phyloP scores from a whole-genome alignment of 495 filamentous ascomycete genomes.

The Viridothelium virens region DNA sequence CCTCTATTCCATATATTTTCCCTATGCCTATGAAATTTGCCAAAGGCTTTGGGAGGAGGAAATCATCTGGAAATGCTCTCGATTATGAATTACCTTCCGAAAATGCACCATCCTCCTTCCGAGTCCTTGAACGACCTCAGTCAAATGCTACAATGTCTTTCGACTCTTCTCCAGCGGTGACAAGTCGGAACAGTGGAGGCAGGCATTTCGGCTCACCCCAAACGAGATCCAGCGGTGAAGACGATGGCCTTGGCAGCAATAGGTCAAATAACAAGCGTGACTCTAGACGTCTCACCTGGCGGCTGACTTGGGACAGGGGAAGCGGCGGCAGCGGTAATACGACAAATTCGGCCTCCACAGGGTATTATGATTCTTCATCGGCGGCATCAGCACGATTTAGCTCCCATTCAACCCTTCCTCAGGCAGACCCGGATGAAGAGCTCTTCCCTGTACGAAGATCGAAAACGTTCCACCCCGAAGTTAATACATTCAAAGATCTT shows the following conservation, averaged over 20 bases:
- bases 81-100: constrained; percentile 19
- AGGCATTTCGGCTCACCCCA: constrained; percentile 25
- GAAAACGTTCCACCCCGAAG: constrained; percentile 4
- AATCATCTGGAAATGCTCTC: constrained; percentile 29
- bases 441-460: constrained; percentile 22
- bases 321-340: constrained; percentile 23
- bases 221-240: constrained; percentile 16
- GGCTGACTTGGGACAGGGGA: constrained; percentile 26
- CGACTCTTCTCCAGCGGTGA: constrained; percentile 8
- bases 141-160: constrained; percentile 11
- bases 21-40: constrained; percentile 25
- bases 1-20: neutral
- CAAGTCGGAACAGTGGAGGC: constrained; percentile 12
- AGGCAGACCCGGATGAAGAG: constrained; percentile 21
- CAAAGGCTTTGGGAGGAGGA: constrained; percentile 27
- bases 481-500: constrained; percentile 14
- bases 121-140: constrained; percentile 26
- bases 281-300: neutral
- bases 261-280: constrained; percentile 17
- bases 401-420: constrained; percentile 28
- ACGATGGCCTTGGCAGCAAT: constrained; percentile 18
- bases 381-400: constrained; percentile 29
- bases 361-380: constrained; percentile 24
- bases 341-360: constrained; percentile 23
- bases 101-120: constrained; percentile 20